phyloP scores from a whole-genome alignment of 139 green algal species.

The Chlamydomonas schloesseri region DNA sequence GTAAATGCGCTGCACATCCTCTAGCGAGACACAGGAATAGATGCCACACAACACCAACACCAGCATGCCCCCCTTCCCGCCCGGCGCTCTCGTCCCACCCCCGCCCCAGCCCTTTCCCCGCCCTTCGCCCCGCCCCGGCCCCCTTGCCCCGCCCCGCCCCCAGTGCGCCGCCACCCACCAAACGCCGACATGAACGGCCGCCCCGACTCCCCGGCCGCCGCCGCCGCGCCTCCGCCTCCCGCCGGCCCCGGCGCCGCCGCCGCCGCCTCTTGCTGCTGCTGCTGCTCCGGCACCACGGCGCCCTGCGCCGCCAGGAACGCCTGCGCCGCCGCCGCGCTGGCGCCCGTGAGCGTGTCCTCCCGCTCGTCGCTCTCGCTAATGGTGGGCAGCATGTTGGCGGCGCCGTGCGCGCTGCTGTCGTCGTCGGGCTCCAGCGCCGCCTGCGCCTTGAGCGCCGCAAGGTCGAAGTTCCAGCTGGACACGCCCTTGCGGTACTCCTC shows the following conservation, averaged over 20 bases:
- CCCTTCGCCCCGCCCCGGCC: not conserved
- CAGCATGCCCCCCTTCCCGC: too few relatives aligned
- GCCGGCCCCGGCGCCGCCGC: too few relatives aligned
- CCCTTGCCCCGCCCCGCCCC: not conserved
- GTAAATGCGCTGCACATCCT: too few relatives aligned
- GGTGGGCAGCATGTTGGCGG: constrained; percentile 48
- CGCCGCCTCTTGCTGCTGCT: not conserved
- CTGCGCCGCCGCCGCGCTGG: not conserved
- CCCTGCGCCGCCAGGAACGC: constrained; percentile 18
- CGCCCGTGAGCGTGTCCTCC: constrained; percentile 21
- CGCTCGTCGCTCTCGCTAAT: constrained; percentile 57
- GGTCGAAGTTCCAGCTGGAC: constrained; percentile 94
- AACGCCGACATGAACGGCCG: not conserved
- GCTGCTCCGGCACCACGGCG: too few relatives aligned
- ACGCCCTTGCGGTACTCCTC: constrained; percentile 91
- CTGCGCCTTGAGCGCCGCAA: constrained; percentile 87
- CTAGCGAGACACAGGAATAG: too few relatives aligned
- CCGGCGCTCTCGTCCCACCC: not conserved
- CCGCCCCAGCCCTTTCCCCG: not conserved
- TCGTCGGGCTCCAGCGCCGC: constrained; percentile 72
- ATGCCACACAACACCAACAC: too few relatives aligned
- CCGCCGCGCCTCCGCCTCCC: not conserved
- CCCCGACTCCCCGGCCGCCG: not conserved
- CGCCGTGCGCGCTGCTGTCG: constrained; percentile 9
- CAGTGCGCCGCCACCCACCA: constrained; percentile 2